phyloP scores from a whole-genome alignment of 2,329 filamentous ascomycete genomes.

The Trichoderma simmonsii region DNA sequence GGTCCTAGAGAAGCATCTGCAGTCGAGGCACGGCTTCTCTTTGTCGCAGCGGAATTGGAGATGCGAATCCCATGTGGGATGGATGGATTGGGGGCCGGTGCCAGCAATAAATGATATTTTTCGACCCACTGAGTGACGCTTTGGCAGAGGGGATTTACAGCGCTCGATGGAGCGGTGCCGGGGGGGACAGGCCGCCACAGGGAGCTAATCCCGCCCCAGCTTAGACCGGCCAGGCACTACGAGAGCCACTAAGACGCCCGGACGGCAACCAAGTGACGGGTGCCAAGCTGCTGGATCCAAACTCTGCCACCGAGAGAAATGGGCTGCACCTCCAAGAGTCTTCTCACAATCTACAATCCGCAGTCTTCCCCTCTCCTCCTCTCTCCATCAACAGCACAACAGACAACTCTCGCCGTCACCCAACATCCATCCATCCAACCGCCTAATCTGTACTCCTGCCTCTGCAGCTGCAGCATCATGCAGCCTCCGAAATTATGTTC shows the following conservation, averaged over 20 bases:
- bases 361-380: background rate
- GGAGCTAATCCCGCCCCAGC: constrained; percentile 7
- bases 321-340: background rate
- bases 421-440: background rate
- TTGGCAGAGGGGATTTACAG: constrained; percentile 8
- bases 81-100: background rate
- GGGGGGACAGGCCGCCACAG: background rate
- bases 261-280: background rate
- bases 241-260: background rate
- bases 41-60: background rate
- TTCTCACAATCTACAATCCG: background rate
- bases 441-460: background rate
- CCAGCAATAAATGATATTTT: constrained; percentile 1
- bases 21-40: background rate
- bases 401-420: background rate
- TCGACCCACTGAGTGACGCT: constrained; percentile 1
- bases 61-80: constrained; percentile 1
- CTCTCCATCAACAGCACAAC: background rate
- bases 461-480: background rate
- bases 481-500: background rate
- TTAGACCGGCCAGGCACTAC: background rate
- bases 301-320: background rate
- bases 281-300: background rate
- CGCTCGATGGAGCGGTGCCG: background rate
- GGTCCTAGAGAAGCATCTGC: constrained; percentile 21